Percentiles rank a stretch among this genome's conserved stretches.
phyloP scores from a whole-genome alignment of 495 filamentous ascomycete genomes.

The Hamigera avellanea region DNA sequence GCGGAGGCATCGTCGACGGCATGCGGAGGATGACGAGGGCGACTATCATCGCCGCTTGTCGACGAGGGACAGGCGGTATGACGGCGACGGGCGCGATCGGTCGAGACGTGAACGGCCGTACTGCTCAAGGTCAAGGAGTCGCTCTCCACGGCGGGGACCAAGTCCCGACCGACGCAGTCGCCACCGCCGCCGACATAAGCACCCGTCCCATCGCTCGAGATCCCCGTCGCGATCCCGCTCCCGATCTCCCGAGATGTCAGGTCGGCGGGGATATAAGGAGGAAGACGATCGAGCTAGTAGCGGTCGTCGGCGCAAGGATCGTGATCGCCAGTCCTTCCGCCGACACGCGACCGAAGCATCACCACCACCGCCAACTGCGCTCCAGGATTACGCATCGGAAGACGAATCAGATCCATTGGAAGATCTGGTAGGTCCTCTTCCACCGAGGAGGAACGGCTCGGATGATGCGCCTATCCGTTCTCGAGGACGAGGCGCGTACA shows the following conservation, averaged over 20 bases:
- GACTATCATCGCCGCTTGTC: conserved; percentile 2
- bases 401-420: conserved; percentile 67
- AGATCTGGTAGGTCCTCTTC: conserved; percentile 68
- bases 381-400: conserved; percentile 4
- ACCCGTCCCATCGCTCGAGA: conserved; percentile 13
- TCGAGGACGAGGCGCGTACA: conserved; percentile 68
- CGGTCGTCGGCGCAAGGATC: conserved; percentile 3
- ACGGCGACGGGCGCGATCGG: conserved; percentile 11
- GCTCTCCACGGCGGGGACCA: conserved; percentile 18
- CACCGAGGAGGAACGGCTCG: conserved; percentile 34
- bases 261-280: conserved; percentile 6
- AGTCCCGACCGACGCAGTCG: conserved; percentile 10
- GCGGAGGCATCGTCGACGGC: conserved; percentile 14
- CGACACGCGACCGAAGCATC: background rate
- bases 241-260: conserved; percentile 14
- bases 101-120: conserved; percentile 12
- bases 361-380: background rate
- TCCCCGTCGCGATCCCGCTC: conserved; percentile 12
- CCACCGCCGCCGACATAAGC: conserved; percentile 17
- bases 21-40: conserved; percentile 11
- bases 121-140: conserved; percentile 23
- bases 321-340: conserved; percentile 5
- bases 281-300: background rate
- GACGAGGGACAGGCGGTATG: conserved; percentile 8
- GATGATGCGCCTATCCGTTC: conserved; percentile 30